Evolutionary conservation across 345 rosid genomes (phyloP), one percentile per base, ranked within the genome.

Genomic region (Ceriops zippeliana): DNA sequence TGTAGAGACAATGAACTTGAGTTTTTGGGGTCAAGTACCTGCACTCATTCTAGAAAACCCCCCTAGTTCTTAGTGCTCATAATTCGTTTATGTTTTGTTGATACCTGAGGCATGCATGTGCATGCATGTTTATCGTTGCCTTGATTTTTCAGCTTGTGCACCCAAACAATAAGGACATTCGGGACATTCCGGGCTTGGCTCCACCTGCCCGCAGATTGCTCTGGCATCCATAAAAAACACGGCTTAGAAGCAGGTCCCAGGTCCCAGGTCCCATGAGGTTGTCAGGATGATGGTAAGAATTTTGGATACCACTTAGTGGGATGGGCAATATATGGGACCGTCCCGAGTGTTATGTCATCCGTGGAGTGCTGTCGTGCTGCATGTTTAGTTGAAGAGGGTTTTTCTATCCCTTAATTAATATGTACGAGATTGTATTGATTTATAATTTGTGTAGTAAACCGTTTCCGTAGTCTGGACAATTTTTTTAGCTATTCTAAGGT

Each of bases 151-250:
- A 95, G 99, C 76, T 95, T 58, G 96, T 90, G 81, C 78, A 89
- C 81, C 99, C 99, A 22, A 83, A 81, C 70, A 91, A 91, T 87
- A 91, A 90, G 75, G 93, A 90, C 80, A 89, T 91, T 73, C 88
- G 86, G 9, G 90, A 80, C 74, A 87, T 95, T 72, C 97, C 99
- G 0, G 99, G 98, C 46, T 59, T 95, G 78, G 98, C 97, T 13
- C 98, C 99, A 51, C 99, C 99, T 58, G 98, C 89, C 17, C 84
- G 98, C 52, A 87, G 83, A 73, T 80, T 93, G 66, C 97, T 93
- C 72, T 91, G 89, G 95, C 69, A 65, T 75, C 71, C 73, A 9
- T 62, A 71, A 81, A 67, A 63, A 27, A 59, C 27, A 35, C 38
- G 2, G 42, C 57, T 26, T 38, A 54, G 31, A 10, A 20, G 26